These are phyloP conservation scores for Emiliania huxleyi DNA, from an alignment of 78 protist species.

Conservation along the genomic window DNA sequence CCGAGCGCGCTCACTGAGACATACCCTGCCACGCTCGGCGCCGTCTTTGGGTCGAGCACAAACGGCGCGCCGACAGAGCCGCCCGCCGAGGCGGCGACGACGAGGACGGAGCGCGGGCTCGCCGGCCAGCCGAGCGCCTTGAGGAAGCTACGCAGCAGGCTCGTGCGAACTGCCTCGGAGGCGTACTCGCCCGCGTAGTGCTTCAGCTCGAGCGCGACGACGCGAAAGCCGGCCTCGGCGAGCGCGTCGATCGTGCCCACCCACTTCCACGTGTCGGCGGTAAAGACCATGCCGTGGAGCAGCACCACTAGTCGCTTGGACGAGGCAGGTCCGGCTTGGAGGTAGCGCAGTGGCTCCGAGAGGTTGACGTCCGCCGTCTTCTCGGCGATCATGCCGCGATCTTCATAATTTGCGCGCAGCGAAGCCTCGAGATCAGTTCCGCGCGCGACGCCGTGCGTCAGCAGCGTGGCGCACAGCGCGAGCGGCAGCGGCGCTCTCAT, in stretches of 20 bases:
- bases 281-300: not conserved
- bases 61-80: too few species aligned
- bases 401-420: too few species aligned
- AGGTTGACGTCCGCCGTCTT: not conserved
- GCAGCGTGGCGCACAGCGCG: too few species aligned
- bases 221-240: not conserved
- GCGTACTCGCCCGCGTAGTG: not conserved
- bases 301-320: not conserved
- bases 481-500: too few species aligned
- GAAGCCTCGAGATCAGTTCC: too few species aligned
- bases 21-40: too few species aligned
- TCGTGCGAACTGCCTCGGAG: not conserved
- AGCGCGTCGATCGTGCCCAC: not conserved
- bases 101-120: too few species aligned
- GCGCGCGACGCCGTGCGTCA: too few species aligned
- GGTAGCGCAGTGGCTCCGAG: not conserved
- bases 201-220: not conserved
- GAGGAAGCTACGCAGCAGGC: not conserved
- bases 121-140: too few species aligned
- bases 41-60: too few species aligned
- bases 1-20: too few species aligned
- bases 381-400: not conserved
- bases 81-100: too few species aligned
- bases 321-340: not conserved
- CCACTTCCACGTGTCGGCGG: not conserved